Base-by-base conservation (phyloP, 1,284 basidiomycete genomes). In the Trametes pubescens region DNA sequence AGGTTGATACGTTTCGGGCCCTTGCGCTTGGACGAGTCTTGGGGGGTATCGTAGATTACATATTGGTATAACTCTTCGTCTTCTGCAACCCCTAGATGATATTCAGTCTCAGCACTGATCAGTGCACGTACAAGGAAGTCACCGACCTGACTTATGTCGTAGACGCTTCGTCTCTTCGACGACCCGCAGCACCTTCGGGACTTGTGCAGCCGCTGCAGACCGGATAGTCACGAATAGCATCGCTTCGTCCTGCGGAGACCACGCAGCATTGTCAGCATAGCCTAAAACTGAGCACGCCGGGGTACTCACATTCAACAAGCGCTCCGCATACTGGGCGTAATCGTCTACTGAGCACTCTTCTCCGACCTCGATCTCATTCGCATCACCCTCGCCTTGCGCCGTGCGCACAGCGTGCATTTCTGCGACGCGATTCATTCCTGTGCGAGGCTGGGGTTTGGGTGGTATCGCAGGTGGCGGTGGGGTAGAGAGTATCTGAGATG, bases 131-230 rank as follows among this genome's bases (percentile, higher is more conserved):
- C 24, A 11, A 35, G 8, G 6, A 35, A 2, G 35, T n/a, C 16
- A 55, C 79, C 32, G 59, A 86, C 91, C 89, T 51, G 87, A 83
- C 80, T 90, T 92, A 71, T 93, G 81, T 56, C 90, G 82, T 57
- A 89, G 80, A 8, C 92, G 85, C 73, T 92, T 94, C 3, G 87
- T 87, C 72, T 92, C 86, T 69, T 94, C 91, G 0, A 93, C 92
- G 0, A 94, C 86, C 56, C 87, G 87, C 32, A 95, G 80, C 0
- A 93, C 91, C 71, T 92, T 93, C 1, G 90, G 84, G 4, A 94
- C 92, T 35, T 90, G 82, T 7, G 82, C 79, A 1, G 86, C 76
- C n/a, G 85, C 82, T 35, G 85, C 83, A 2, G 92, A 90, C 22
- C 86, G 83, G 18, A 95, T 77, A 2, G 87, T 88, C 62, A 94